Evolutionary conservation across 2,329 filamentous ascomycete genomes (phyloP).

Genomic region (Phaeosphaeriaceae sp.): DNA sequence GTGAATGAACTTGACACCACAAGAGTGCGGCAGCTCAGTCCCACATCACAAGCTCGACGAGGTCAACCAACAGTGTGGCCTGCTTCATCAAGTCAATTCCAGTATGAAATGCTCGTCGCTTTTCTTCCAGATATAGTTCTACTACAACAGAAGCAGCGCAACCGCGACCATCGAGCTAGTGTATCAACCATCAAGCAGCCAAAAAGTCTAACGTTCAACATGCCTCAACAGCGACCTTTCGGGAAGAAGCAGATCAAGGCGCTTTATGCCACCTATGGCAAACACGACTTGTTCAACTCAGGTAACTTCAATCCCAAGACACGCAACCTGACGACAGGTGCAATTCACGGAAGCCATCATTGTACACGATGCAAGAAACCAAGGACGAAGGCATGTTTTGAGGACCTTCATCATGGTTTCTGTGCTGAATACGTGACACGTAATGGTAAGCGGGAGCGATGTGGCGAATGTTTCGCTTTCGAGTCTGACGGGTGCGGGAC

Average conservation of each 20-base stretch:
- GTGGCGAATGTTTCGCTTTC: background rate
- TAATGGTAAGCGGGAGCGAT: slow-evolving; percentile 1
- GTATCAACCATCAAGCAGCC: background rate
- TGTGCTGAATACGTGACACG: background rate
- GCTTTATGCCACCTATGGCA: slow-evolving; percentile 3
- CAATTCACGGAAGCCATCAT: background rate
- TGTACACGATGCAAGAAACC: background rate
- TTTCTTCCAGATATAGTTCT: background rate
- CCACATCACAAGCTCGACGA: background rate
- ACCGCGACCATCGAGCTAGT: background rate
- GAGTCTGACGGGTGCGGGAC: background rate
- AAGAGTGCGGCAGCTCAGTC: background rate
- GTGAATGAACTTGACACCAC: background rate
- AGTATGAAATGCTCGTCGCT: background rate
- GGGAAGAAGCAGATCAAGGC: slow-evolving; percentile 1
- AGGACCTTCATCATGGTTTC: background rate
- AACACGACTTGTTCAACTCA: background rate
- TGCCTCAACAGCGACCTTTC: background rate
- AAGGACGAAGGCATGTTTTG: background rate
- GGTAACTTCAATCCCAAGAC: slow-evolving; percentile 1
- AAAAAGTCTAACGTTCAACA: background rate
- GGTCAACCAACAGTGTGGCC: background rate
- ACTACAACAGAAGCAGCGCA: too few relatives aligned
- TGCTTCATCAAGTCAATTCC: background rate
- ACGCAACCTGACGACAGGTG: slow-evolving; percentile 1